Base-by-base conservation (phyloP, 257 asterid genomes). In the Cinchona pubescens region DNA sequence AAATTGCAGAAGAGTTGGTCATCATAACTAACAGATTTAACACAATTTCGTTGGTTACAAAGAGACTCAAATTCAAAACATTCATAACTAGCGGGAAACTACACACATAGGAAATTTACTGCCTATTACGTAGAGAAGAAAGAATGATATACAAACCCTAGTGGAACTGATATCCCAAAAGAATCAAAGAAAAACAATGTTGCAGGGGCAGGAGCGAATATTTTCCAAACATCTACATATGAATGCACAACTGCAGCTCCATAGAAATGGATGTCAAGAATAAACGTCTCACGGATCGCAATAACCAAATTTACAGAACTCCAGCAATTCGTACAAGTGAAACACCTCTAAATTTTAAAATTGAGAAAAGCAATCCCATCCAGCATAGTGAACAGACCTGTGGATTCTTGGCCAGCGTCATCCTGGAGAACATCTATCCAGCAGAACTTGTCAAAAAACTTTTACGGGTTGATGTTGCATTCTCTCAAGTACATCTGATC, bases 381-480 rank as follows among this genome's bases (percentile, higher is more conserved):
- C 45, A 69, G 69, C 70, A 56, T 72, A 64, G 37, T 64, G 60
- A 74, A 74, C 60, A 16, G 62, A 75, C 68, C 79, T 72, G 69
- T 67, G 43, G 42, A 72, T 61, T 37, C 15, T 66, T 30, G 21
- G 29, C 58, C 71, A 23, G 62, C 19, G 1, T 35, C 73, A 60
- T 67, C 67, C 37, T 9, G 42, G 35, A 73, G 70, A 45, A 61
- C 35, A 51, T 76, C 58, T 69, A 51, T 69, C 27, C 64, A 79
- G 65, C 73, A 58, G 56, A 70, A 34, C 19, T 55, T 42, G 46
- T 49, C 80, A 73, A 48, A 4, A 58, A 48, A 64, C 35, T 42
- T 76, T 84, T 63, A 91, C 25, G 92, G 90, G 78, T 85, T 85
- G 83, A 94, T 88, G 80, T 94, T 94, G 90, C 97, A 94, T 76